Conservation (phyloP, 2,329 filamentous ascomycete genomes). For the Penicillium sp. region DNA sequence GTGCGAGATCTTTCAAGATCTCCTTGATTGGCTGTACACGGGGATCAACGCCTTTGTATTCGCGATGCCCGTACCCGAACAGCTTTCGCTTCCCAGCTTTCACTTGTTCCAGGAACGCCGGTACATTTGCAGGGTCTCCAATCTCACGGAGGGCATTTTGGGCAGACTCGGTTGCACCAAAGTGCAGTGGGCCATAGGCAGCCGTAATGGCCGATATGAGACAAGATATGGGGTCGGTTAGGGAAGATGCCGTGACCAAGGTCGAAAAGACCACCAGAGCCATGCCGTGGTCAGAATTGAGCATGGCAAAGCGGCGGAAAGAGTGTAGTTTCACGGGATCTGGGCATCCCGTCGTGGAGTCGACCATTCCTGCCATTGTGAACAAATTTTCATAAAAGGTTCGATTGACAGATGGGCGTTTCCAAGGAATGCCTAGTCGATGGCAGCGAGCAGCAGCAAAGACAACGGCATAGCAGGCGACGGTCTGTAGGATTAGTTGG, state of each 20-base stretch:
- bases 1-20: constrained; percentile 28
- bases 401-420: constrained; percentile 38
- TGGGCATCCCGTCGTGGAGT: constrained; percentile 50
- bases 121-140: constrained; percentile 29
- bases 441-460: constrained; percentile 32
- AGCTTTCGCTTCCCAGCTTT: constrained; percentile 31
- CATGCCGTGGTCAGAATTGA: constrained; percentile 63
- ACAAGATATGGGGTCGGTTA: constrained; percentile 58
- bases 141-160: constrained; percentile 45
- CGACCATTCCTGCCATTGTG: constrained; percentile 56
- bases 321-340: constrained; percentile 50
- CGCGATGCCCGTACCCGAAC: constrained; percentile 37
- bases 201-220: constrained; percentile 57
- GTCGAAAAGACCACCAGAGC: constrained; percentile 60
- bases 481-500: constrained; percentile 25
- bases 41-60: constrained; percentile 35
- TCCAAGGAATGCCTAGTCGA: constrained; percentile 23
- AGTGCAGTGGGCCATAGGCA: constrained; percentile 60
- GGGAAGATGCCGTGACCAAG: constrained; percentile 58
- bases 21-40: constrained; percentile 28
- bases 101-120: constrained; percentile 31
- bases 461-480: constrained; percentile 30
- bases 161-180: constrained; percentile 61
- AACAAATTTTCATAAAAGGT: constrained; percentile 60
- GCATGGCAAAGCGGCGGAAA: constrained; percentile 57